Percentiles rank a stretch among this genome's conserved stretches.
phyloP scores from a whole-genome alignment of 768 basidiomycete species.

The Leccinum variicolor region DNA sequence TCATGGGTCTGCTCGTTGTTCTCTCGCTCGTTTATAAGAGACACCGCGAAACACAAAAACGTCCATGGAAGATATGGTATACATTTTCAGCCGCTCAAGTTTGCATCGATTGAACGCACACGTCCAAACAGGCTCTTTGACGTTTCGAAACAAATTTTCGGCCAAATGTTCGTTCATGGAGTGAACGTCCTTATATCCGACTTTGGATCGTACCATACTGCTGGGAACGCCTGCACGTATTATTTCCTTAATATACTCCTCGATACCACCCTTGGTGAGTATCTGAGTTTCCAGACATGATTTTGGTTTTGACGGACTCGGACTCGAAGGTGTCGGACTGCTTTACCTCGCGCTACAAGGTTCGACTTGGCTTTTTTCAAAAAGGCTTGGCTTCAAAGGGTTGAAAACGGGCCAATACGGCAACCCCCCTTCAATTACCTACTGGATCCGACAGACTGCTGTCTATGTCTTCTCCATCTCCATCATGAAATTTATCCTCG shows the following conservation, averaged over 20 bases:
- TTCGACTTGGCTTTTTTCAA: conserved; percentile 61
- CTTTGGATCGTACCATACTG: conserved; percentile 62
- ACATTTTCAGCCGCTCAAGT: conserved; percentile 16
- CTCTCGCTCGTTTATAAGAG: conserved; percentile 85
- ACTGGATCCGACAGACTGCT: conserved; percentile 74
- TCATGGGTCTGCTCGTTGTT: conserved; percentile 92
- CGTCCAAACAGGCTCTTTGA: conserved; percentile 70
- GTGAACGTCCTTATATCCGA: conserved; percentile 79
- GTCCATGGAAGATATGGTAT: conserved; percentile 95
- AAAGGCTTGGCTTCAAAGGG: conserved; percentile 64
- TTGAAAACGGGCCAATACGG: conserved; percentile 90
- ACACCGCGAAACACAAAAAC: conserved; percentile 77
- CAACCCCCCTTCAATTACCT: conserved; percentile 67
- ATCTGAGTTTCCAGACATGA: neutral
- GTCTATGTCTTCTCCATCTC: conserved; percentile 81
- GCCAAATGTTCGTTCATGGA: conserved; percentile 78
- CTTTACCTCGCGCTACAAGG: conserved; percentile 72
- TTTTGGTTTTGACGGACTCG: conserved; percentile 5
- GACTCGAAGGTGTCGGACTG: conserved; percentile 62
- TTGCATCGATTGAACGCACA: conserved; percentile 4
- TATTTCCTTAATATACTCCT: conserved; percentile 93
- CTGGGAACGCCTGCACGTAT: conserved; percentile 83
- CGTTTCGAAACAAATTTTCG: conserved; percentile 87
- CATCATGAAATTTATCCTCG: conserved; percentile 90
- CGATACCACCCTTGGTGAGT: conserved; percentile 70